Evolutionary conservation across 2,329 filamentous ascomycete species (phyloP), one percentile per base, ranked within the genome.

Genomic region (Penicillium frequentans): DNA sequence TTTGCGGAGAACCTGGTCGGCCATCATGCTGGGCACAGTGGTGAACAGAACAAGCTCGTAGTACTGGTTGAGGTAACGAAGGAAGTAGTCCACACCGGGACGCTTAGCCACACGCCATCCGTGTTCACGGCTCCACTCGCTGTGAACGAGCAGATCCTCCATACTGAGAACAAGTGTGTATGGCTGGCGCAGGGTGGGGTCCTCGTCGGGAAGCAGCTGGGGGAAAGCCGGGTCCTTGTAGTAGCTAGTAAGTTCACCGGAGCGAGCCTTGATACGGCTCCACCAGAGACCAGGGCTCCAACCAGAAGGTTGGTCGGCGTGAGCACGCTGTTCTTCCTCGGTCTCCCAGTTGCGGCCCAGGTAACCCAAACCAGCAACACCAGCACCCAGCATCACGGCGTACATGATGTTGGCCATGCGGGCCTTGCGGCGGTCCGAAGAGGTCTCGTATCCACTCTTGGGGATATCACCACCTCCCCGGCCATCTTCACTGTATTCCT

Each of bases 31-130:
- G 0, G 93, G 92, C 47, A 95, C 88, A 39, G 86, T 90, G 31
- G 95, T 99, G 79, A 98, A 99, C 63, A 99, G 86, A 52, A 98
- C 95, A 54, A 99, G 82, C 76, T 99, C 95, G 73, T 97, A 99
- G 82, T 99, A 98, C 75, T 97, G 93, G 77, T 90, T 93, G 49
- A 99, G 84, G 75, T 99, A 99, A 70, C 91, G 90, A 62, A 99
- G 80, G 80, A 99, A 99, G 80, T 99, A 99, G 78, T 99, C 95
- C 60, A 96, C 85, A 46, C 95, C 95, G 35, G 95, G 95, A 49
- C 95, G 86, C 81, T 99, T 99, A 27, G 95, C 95, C 60, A 96
- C 84, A 65, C 93, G 87, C 92, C 95, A 99, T 57, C 95, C 95
- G 71, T 97, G 90, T 73, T 98, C 91, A 56, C 93, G 86, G 24